phyloP scores from a whole-genome alignment of 2,329 filamentous ascomycete genomes.

The Hypoxylon sp. region DNA sequence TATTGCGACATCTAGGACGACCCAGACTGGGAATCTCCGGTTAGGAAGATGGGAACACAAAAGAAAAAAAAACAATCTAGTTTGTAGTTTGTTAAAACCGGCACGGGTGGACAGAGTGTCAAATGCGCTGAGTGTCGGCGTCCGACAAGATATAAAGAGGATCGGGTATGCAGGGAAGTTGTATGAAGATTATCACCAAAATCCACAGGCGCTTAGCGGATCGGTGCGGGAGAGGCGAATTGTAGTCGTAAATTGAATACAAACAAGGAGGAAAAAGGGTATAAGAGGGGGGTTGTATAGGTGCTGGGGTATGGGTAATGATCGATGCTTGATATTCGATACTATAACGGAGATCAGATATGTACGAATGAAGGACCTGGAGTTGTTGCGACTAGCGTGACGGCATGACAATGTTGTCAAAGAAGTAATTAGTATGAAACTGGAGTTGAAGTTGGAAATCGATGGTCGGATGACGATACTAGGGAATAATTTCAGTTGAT shows the following conservation, averaged over 20 bases:
- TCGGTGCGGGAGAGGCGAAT: slow-evolving; percentile 35
- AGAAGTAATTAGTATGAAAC: slow-evolving; percentile 15
- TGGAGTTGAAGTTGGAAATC: slow-evolving; percentile 20
- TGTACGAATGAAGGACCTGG: slow-evolving; percentile 17
- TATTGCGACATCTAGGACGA: slow-evolving; percentile 44
- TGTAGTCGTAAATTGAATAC: slow-evolving; percentile 27
- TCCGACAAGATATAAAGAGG: background rate
- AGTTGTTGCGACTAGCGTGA: slow-evolving; percentile 5
- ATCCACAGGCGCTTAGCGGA: slow-evolving; percentile 22
- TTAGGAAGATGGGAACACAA: background rate
- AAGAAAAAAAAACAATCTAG: background rate
- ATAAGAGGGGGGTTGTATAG: slow-evolving; percentile 44
- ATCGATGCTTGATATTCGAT: slow-evolving; percentile 34
- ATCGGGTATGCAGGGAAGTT: slow-evolving; percentile 5
- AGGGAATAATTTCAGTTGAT: slow-evolving; percentile 14
- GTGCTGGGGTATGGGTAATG: slow-evolving; percentile 19
- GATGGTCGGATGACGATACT: slow-evolving; percentile 29
- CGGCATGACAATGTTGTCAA: slow-evolving; percentile 1
- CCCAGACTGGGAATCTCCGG: slow-evolving; percentile 7
- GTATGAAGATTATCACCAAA: slow-evolving; percentile 22
- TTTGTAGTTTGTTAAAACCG: background rate
- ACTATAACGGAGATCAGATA: slow-evolving; percentile 16
- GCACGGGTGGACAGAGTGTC: slow-evolving; percentile 1
- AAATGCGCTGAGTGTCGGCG: slow-evolving; percentile 3
- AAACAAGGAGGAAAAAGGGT: slow-evolving; percentile 27